Evolutionary conservation across 176 grass and related monocot genomes (phyloP).

Genomic region (Dactylis glomerata): DNA sequence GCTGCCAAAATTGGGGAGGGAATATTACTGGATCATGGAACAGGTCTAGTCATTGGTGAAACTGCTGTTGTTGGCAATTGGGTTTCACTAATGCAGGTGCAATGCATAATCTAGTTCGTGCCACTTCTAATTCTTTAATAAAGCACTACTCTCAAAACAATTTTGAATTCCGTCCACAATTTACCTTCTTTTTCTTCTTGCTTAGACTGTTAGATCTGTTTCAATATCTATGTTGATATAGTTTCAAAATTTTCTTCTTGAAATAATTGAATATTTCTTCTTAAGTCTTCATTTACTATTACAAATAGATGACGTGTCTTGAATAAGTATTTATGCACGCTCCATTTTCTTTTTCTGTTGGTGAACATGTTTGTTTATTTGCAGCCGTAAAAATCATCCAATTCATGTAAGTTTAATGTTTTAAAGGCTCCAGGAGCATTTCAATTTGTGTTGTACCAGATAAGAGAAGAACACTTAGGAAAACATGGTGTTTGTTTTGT

Average conservation of each 20-base stretch:
- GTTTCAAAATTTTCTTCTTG: background rate
- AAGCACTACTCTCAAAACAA: background rate
- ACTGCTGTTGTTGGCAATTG: conserved; percentile 96
- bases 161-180: background rate
- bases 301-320: background rate
- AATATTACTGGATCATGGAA: conserved; percentile 96
- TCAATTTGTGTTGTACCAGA: background rate
- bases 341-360: background rate
- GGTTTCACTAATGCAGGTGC: conserved; percentile 98
- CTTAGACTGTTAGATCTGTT: background rate
- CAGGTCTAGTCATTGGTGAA: conserved; percentile 97
- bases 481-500: background rate
- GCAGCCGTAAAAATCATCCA: background rate
- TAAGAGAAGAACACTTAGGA: background rate
- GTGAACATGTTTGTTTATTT: background rate
- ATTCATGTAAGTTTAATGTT: background rate
- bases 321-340: background rate
- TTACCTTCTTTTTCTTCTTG: background rate
- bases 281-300: background rate
- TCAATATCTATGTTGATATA: background rate
- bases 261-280: background rate
- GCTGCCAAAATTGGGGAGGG: conserved; percentile 96
- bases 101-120: background rate
- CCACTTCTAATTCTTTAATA: background rate
- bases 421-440: background rate